Evolutionary conservation across 257 asterid genomes (phyloP), one percentile per base, ranked within the genome.

Genomic region (Avicennia marina): DNA sequence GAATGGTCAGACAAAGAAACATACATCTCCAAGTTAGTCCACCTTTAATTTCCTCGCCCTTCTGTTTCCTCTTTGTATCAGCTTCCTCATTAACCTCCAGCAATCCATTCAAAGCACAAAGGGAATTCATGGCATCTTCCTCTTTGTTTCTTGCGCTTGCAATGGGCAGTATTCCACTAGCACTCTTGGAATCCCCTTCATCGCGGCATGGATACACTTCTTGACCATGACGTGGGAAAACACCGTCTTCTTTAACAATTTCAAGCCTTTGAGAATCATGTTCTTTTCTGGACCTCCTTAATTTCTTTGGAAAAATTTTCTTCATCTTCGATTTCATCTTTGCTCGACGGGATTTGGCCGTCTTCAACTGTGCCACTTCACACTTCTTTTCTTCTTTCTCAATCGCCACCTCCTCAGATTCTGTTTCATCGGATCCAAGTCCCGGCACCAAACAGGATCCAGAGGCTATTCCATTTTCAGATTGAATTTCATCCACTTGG

Each of bases 271-370:
- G 70, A 12, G 38, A 29, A 7, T 31, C 46, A 2, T 19, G 45
- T 2, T 50, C 75, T 20, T 69, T 80, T 63, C 63, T 75, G 2
- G 59, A 39, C 9, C 39, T 48, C 39, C 64, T 69, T 27, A 76
- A 56, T 69, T 66, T 86, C 67, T 61, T 84, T 4, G 79, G 67
- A 2, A 90, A 60, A 10, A 82, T 42, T 59, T 68, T 71, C 73
- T 69, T 77, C 76, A 82, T 67, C 84, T 78, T 84, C 16, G 80
- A 75, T 67, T 74, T 77, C 4, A 90, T 75, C 75, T 67, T 82
- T 1, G 78, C 80, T 56, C 45, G 62, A 5, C 68, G 62, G 16
- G 82, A 73, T 49, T 78, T 75, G 63, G 50, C 59, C 33, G 43
- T 72, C 65, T 68, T 71, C 33, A 32, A 20, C 39, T 75, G 84